A percentile compares a stretch with the other conserved stretches of the same genome.
phyloP scores from a whole-genome alignment of 2,329 filamentous ascomycete genomes.

The Ambrosiella cleistominuta region DNA sequence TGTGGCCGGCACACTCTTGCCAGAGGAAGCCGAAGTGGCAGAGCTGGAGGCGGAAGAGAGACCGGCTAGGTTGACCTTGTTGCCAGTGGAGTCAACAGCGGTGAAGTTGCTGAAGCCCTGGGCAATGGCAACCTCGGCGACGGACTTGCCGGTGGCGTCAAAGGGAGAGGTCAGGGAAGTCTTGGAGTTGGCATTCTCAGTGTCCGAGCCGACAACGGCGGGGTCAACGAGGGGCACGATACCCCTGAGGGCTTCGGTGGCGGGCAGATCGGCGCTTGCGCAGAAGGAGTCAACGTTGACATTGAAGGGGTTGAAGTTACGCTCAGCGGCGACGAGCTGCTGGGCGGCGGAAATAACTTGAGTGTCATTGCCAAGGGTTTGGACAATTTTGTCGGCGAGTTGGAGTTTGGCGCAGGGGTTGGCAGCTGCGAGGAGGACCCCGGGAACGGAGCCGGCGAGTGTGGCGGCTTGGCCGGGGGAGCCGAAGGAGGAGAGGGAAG shows the following conservation, averaged over 20 bases:
- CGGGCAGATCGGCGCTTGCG: constrained; percentile 43
- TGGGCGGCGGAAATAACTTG: constrained; percentile 43
- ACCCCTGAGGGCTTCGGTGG: constrained; percentile 41
- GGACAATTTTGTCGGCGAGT: constrained; percentile 46
- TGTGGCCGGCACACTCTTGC: constrained; percentile 8
- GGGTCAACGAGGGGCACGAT: constrained; percentile 53
- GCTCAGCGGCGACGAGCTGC: constrained; percentile 41
- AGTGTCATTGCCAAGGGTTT: constrained; percentile 40
- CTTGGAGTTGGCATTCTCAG: constrained; percentile 42
- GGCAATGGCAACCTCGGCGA: constrained; percentile 44
- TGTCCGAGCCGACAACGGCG: constrained; percentile 35
- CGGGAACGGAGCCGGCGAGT: constrained; percentile 42
- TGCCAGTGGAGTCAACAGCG: constrained; percentile 19
- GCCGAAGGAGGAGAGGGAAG: constrained; percentile 35
- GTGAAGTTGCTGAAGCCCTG: constrained; percentile 49
- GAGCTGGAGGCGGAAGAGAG: constrained; percentile 15
- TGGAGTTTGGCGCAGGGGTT: constrained; percentile 50
- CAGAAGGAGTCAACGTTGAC: constrained; percentile 45
- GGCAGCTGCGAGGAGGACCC: constrained; percentile 44
- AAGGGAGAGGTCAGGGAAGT: constrained; percentile 36
- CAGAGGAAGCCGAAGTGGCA: background rate
- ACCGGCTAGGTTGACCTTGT: constrained; percentile 19
- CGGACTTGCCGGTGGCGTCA: constrained; percentile 40
- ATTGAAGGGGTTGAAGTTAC: constrained; percentile 55
- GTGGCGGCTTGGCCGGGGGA: constrained; percentile 42